A percentile compares a stretch with the other conserved stretches of the same genome.
These are phyloP conservation scores for Camellia oleifera DNA, from an alignment of 179 eudicot genomes.

Conservation along the genomic window DNA sequence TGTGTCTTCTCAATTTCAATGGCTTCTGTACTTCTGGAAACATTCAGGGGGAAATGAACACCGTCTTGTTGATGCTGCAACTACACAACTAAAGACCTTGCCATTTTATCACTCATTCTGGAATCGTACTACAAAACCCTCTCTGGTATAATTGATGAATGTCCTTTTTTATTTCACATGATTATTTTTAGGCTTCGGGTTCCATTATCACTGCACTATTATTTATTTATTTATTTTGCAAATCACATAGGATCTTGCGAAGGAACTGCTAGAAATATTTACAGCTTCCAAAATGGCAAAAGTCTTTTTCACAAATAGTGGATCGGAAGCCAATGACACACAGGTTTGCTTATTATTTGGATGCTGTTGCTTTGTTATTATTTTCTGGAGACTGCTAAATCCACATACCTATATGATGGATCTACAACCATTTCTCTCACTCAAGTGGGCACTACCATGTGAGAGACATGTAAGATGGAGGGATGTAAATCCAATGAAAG, in stretches of 20 bases:
- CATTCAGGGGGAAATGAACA: conserved; percentile 90
- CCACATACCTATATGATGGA: neutral
- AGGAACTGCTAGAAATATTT: conserved; percentile 64
- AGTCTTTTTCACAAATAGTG: conserved; percentile 91
- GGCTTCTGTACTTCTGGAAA: conserved; percentile 10
- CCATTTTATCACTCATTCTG: conserved; percentile 98
- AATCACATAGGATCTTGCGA: conserved; percentile 74
- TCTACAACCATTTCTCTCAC: neutral
- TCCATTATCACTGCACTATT: neutral
- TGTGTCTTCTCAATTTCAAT: conserved; percentile 10
- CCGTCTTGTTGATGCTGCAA: conserved; percentile 89
- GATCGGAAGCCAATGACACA: conserved; percentile 96
- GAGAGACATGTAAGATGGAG: neutral
- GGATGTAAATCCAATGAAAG: neutral
- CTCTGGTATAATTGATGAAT: conserved; percentile 52
- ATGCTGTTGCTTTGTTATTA: neutral
- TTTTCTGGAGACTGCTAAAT: neutral
- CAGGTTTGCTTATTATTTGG: conserved; percentile 50
- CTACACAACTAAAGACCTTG: conserved; percentile 68
- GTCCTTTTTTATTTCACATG: neutral
- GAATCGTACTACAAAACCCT: conserved; percentile 93
- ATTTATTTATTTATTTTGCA: neutral
- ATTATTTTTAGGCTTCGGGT: neutral
- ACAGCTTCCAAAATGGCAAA: conserved; percentile 81
- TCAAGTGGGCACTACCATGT: neutral